Conservation (phyloP, 163 green algal species). For the Coccomyxa subellipsoidea region DNA sequence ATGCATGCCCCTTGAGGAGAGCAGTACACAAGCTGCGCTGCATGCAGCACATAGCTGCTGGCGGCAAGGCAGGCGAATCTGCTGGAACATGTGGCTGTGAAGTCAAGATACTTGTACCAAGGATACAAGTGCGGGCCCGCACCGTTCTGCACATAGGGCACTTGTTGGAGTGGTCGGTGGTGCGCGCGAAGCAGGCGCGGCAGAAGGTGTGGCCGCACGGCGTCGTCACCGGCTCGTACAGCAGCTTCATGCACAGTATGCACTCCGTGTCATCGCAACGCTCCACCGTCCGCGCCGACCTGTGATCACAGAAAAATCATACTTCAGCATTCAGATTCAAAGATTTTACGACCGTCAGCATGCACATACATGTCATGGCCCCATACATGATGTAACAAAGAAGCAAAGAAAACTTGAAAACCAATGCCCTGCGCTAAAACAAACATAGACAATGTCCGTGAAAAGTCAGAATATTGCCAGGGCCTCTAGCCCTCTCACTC, state of each 20-base stretch:
- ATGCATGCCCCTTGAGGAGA: too few relatives aligned
- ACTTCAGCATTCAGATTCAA: background rate
- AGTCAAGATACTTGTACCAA: background rate
- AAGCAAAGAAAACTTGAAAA: too few relatives aligned
- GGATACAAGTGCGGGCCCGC: background rate
- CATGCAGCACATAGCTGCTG: too few relatives aligned
- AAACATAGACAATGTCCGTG: too few relatives aligned
- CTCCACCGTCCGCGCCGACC: conserved; percentile 1
- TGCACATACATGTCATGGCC: too few relatives aligned
- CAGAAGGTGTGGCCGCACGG: conserved; percentile 89
- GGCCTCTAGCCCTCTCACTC: too few relatives aligned
- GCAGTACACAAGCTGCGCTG: too few relatives aligned
- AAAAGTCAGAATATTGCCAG: too few relatives aligned
- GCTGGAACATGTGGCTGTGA: background rate
- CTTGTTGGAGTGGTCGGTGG: conserved; percentile 60
- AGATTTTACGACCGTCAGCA: background rate
- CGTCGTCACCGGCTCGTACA: conserved; percentile 83
- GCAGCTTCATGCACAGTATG: conserved; percentile 72
- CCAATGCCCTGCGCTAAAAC: too few relatives aligned
- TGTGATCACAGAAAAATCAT: background rate
- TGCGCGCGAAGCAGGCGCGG: conserved; percentile 60
- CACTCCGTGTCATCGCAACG: conserved; percentile 73
- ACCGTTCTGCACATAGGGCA: conserved; percentile 65
- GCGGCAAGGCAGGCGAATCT: too few relatives aligned
- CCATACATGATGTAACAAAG: too few relatives aligned